These are phyloP conservation scores for Metschnikowia vanudenii DNA, from an alignment of 805 yeast species.

Conservation along the genomic window DNA sequence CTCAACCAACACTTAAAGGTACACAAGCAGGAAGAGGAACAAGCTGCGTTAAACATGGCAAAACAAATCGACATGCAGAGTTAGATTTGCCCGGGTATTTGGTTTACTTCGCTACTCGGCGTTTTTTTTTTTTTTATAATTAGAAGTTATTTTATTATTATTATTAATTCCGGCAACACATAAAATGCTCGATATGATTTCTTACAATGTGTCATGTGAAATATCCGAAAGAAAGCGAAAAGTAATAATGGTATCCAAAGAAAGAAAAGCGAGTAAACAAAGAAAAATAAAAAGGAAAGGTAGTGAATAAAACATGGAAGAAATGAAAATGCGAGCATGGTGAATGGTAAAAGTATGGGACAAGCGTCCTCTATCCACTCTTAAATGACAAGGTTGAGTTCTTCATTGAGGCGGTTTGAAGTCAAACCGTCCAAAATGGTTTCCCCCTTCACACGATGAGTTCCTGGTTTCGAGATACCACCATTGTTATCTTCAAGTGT, in stretches of 20 bases:
- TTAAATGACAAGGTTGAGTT: slow-evolving; percentile 13
- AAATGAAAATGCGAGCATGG: slow-evolving; percentile 7
- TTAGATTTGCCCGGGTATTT: too few species aligned
- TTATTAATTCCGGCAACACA: too few species aligned
- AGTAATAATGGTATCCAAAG: neutral
- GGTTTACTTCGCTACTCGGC: neutral
- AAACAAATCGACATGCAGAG: neutral
- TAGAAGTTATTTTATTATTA: neutral
- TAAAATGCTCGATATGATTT: too few species aligned
- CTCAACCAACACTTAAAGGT: slow-evolving; percentile 65
- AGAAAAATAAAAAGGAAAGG: neutral
- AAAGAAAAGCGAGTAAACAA: neutral
- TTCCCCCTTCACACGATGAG: slow-evolving; percentile 12
- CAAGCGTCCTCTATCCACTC: neutral
- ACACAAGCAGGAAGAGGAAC: slow-evolving; percentile 33
- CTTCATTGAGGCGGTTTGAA: slow-evolving; percentile 19
- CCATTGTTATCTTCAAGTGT: slow-evolving; percentile 8
- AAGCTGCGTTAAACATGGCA: neutral
- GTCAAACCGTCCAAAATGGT: slow-evolving; percentile 20
- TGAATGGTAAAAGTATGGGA: neutral
- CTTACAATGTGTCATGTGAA: too few species aligned
- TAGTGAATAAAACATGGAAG: slow-evolving; percentile 6
- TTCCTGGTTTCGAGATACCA: slow-evolving; percentile 14
- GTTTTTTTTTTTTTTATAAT: neutral
- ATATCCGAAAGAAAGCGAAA: neutral